phyloP scores from a whole-genome alignment of 371 early-diverging fungal genomes.

The Entomophthora muscae region DNA sequence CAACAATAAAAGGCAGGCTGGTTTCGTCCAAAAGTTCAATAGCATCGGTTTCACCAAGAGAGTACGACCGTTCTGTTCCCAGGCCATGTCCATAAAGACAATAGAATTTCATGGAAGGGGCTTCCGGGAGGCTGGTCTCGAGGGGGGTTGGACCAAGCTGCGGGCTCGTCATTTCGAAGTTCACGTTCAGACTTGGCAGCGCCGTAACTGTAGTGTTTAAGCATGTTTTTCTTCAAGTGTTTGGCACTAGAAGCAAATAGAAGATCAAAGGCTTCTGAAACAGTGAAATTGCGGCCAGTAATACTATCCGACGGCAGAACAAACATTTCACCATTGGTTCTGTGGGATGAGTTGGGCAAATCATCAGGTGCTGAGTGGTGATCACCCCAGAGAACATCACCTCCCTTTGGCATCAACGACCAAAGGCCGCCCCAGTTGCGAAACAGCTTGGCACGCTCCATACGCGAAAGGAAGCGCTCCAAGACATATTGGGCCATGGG shows the following conservation, averaged over 20 bases:
- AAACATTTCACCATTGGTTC: neutral
- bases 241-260: constrained; percentile 26
- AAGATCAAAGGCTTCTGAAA: constrained; percentile 30
- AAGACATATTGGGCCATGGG: constrained; percentile 54
- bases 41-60: constrained; percentile 23
- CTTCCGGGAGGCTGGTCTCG: constrained; percentile 58
- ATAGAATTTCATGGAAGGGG: constrained; percentile 61
- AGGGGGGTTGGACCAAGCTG: constrained; percentile 79
- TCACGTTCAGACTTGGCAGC: constrained; percentile 22
- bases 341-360: neutral
- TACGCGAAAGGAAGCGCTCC: constrained; percentile 68
- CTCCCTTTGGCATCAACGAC: constrained; percentile 76
- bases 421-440: constrained; percentile 71
- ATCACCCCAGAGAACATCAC: constrained; percentile 64
- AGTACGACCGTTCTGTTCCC: constrained; percentile 64
- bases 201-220: constrained; percentile 43
- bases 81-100: constrained; percentile 70
- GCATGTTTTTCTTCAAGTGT: constrained; percentile 28
- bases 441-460: constrained; percentile 57
- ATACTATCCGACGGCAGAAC: neutral
- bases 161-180: constrained; percentile 22
- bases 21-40: constrained; percentile 16
- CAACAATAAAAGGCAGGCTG: constrained; percentile 13
- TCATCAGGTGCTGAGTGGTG: constrained; percentile 45
- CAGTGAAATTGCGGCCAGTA: constrained; percentile 21